Evolutionary conservation across 805 yeast species (phyloP).

Genomic region (Candida fluviatilis): DNA sequence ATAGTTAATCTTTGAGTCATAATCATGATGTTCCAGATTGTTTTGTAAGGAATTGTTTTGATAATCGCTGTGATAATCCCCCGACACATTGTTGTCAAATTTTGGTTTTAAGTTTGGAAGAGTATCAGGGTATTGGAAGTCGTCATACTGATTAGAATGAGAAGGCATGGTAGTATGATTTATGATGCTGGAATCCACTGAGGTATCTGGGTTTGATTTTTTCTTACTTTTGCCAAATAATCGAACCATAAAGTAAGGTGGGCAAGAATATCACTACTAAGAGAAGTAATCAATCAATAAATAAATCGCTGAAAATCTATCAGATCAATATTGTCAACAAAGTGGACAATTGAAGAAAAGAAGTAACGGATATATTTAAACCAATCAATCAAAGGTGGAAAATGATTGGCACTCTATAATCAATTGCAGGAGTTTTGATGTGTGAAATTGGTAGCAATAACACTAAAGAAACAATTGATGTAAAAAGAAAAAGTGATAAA

Average conservation of each 20-base stretch:
- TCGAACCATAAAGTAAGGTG: conserved; percentile 1
- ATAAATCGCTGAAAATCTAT: too few species aligned
- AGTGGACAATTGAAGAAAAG: too few species aligned
- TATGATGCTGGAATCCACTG: not conserved
- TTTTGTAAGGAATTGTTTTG: too few species aligned
- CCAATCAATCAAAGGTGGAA: too few species aligned
- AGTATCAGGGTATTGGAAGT: not conserved
- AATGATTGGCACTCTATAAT: too few species aligned
- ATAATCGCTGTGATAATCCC: not conserved
- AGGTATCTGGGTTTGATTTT: conserved; percentile 2
- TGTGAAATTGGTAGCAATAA: too few species aligned
- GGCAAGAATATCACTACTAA: not conserved
- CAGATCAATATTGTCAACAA: too few species aligned
- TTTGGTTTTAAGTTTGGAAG: not conserved
- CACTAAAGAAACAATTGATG: too few species aligned
- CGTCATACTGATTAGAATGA: not conserved
- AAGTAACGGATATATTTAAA: too few species aligned
- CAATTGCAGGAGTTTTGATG: too few species aligned
- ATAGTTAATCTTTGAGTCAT: not conserved
- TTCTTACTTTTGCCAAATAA: conserved; percentile 3
- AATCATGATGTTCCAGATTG: not conserved
- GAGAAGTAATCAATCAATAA: not conserved
- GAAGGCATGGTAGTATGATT: not conserved
- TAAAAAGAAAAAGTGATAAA: too few species aligned
- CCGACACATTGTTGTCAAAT: not conserved